Base-by-base conservation (phyloP, 169 alveolate genomes). In the Ichthyophthirius multifiliis region DNA sequence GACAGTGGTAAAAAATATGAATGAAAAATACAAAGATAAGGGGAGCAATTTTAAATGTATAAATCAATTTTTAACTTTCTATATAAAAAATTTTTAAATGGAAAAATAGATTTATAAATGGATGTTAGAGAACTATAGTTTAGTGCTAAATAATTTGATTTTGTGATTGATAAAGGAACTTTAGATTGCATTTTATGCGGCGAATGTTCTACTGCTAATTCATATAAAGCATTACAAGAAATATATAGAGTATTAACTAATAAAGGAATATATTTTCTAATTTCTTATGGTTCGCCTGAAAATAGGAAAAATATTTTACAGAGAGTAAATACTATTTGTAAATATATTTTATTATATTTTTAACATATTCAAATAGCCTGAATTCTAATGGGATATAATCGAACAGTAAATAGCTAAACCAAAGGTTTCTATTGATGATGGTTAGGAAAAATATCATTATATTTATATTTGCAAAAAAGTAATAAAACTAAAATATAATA, bases 121-220 rank as follows among this genome's bases (percentile, higher is more conserved):
- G 97, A 95, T 82, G 95, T 93, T 47, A 87, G 95, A 48, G 86
- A 86, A 37, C 85, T 96, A 90, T n/a, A n/a, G n/a, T 94, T 92
- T 62, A 88, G 92, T 48, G 94, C 87, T 75, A 91, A 93, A 45
- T 83, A 85, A 23, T 95, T 92, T 84, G 96, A 96, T 86, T 87
- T 91, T n/a, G 95, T 93, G 5, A 74, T 95, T 67, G 98, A 95
- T 74, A 95, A 95, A 67, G 98, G 97, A 46, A 94, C 97, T 73
- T 83, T 96, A 48, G 98, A 96, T 78, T 89, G 95, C 5, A 88
- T 96, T 13, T 86, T 94, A 43, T 96, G 98, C 78, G 98, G 98
- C 37, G 98, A 95, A 75, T 95, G 94, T 37, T 90, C 97, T 45
- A 92, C 95, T 2, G 91, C 95, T n/a, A 92, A 94, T 75, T 93